Percentiles rank a stretch among this genome's conserved stretches.
Evolutionary conservation across 805 yeast genomes (phyloP).

Genomic region (Yamadazyma paraphyllophila): DNA sequence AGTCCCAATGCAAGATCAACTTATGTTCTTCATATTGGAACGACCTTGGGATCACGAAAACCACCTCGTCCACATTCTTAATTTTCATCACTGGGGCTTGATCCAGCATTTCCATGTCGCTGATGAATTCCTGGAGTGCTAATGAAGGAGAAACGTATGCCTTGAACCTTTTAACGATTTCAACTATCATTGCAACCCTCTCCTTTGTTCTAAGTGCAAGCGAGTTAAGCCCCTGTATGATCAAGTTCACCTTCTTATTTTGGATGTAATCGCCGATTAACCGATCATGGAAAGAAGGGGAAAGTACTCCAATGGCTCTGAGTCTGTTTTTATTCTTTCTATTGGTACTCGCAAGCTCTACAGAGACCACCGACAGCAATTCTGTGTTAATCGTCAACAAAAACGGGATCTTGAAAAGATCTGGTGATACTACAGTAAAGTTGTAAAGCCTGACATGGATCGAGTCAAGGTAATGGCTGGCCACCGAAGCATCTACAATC

Average conservation of each 20-base stretch:
- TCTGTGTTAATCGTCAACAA: background rate
- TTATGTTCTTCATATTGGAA: conserved; percentile 3
- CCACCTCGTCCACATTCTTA: conserved; percentile 20
- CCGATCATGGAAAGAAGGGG: conserved; percentile 20
- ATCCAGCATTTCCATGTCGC: too few relatives aligned
- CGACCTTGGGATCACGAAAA: conserved; percentile 14
- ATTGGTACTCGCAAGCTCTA: background rate
- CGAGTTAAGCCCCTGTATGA: conserved; percentile 32
- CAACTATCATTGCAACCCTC: conserved; percentile 21
- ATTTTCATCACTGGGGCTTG: conserved; percentile 2
- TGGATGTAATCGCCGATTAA: conserved; percentile 25
- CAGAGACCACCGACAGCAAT: background rate
- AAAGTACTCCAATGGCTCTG: conserved; percentile 13
- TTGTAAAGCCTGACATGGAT: conserved; percentile 7
- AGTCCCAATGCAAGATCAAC: conserved; percentile 23
- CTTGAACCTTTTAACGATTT: conserved; percentile 20
- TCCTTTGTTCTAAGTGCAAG: conserved; percentile 24
- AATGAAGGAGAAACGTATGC: conserved; percentile 17
- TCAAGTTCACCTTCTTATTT: conserved; percentile 23
- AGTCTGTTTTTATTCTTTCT: background rate
- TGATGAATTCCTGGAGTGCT: conserved; percentile 5
- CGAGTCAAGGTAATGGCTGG: conserved; percentile 13
- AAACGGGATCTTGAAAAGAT: conserved; percentile 4
- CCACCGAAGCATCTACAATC: conserved; percentile 12
- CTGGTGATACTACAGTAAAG: conserved; percentile 14